Base-by-base conservation (phyloP, 176 grass and related monocot genomes). In the Lolium multiflorum region DNA sequence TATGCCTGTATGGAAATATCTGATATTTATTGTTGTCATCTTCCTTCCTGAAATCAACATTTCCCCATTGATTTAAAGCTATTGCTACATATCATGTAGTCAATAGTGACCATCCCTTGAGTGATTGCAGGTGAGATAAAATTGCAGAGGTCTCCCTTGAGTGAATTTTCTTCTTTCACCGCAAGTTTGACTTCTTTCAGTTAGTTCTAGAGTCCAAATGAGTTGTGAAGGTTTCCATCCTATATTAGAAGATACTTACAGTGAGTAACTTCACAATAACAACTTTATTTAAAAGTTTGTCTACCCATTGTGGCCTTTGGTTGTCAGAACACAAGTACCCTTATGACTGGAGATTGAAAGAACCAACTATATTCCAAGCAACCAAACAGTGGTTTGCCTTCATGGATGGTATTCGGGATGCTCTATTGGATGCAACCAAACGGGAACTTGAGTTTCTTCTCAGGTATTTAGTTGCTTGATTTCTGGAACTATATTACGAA, bases 331-430 rank as follows among this genome's bases (percentile, higher is more conserved):
- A 98, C 88, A 98, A 98, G 90, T 98, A 98, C 79, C 96, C 96
- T 35, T 98, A 98, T 89, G 96, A 95, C 65, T 98, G 96, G 96
- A 94, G 96, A 90, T 95, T 93, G 22, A 95, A 98, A 85, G 94
- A 98, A 82, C 96, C 96, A 90, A 98, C 96, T 71, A 95, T 98
- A 80, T 93, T 98, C 44, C 91, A 93, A 86, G 96, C 96, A 81
- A 98, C 96, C 66, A 91, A 94, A 69, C 96, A 95, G 73, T 98
- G 96, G 96, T 98, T 98, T 87, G 96, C 96, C 72, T 98, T 93
- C 47, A 88, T 98, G 76, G 96, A 98, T 78, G 96, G 91, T 87
- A 95, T 98, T 56, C 93, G 96, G 38, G 85, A 95, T 85, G 81
- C 93, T 87, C 93, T 90, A 82, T 90, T 98, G 93, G 96, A 96